Conservation (phyloP, 441 rosid genomes). For the Caryocar brasiliense region DNA sequence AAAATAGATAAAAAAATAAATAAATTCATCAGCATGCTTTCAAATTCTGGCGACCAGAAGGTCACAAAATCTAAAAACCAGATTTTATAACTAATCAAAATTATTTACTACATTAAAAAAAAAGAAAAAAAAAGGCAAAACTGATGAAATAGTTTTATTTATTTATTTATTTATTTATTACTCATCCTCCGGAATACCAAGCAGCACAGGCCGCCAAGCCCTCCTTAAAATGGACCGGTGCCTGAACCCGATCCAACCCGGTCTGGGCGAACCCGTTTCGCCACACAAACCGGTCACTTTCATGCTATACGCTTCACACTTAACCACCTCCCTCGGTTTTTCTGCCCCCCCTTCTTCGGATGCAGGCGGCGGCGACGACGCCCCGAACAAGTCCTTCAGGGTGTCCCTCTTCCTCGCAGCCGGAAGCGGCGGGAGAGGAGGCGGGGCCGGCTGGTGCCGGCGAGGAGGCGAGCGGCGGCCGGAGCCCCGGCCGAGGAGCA, state of each 20-base stretch:
- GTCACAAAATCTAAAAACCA: too few species aligned
- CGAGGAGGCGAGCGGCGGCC: constrained; percentile 29
- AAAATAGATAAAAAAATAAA: too few species aligned
- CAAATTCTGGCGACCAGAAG: too few species aligned
- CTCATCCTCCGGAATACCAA: constrained; percentile 41
- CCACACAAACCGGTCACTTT: constrained; percentile 17
- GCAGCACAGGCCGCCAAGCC: constrained; percentile 80
- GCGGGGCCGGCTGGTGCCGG: constrained; percentile 13
- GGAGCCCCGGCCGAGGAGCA: constrained; percentile 52
- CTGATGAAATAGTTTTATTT: too few species aligned
- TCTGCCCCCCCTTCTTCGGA: constrained; percentile 2
- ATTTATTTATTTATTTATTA: too few species aligned
- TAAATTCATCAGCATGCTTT: too few species aligned
- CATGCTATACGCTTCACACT: constrained; percentile 31
- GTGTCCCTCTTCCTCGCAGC: constrained; percentile 25
- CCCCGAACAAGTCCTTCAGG: constrained; percentile 56
- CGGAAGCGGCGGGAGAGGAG: background rate
- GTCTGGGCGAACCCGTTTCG: constrained; percentile 32
- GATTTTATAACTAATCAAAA: too few species aligned
- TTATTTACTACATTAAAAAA: too few species aligned
- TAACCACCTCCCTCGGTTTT: constrained; percentile 3
- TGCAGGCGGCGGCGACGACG: constrained; percentile 22
- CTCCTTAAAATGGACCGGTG: constrained; percentile 44
- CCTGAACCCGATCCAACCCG: constrained; percentile 63
- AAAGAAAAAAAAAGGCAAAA: too few species aligned